phyloP scores from a whole-genome alignment of 2,329 filamentous ascomycete genomes.

The Aspergillus ochraceoroseus region DNA sequence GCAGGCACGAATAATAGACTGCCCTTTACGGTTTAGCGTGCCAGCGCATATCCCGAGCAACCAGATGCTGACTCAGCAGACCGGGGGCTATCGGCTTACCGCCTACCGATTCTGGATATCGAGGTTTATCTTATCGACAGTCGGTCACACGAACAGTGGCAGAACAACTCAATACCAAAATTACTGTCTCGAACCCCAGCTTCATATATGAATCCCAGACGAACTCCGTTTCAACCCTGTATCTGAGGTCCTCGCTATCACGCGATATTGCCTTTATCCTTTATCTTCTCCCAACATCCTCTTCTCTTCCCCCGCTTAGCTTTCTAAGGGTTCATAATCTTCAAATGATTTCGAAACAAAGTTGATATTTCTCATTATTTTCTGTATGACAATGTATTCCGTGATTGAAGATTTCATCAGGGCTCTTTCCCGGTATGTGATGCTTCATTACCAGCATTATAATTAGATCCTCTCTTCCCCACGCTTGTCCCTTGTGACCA shows the following conservation, averaged over 20 bases:
- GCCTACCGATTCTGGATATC: slow-evolving; percentile 17
- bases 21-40: slow-evolving; percentile 39
- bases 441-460: slow-evolving; percentile 2
- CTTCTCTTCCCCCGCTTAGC: too few species aligned
- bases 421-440: slow-evolving; percentile 42
- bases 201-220: too few species aligned
- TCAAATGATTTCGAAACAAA: neutral
- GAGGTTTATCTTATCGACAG: slow-evolving; percentile 25
- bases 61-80: slow-evolving; percentile 27
- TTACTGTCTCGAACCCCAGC: too few species aligned
- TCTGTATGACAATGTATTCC: slow-evolving; percentile 23
- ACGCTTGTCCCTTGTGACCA: neutral
- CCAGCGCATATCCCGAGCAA: slow-evolving; percentile 41
- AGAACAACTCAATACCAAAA: too few species aligned
- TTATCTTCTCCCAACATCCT: slow-evolving; percentile 2
- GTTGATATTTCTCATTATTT: neutral
- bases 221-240: too few species aligned
- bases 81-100: slow-evolving; percentile 17
- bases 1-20: slow-evolving; percentile 41
- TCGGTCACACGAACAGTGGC: neutral
- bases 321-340: too few species aligned
- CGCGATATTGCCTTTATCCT: slow-evolving; percentile 9
- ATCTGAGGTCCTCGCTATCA: neutral
- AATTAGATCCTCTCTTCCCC: too few species aligned
- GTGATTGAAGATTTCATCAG: slow-evolving; percentile 37